Evolutionary conservation across 768 basidiomycete genomes (phyloP), one percentile per base, ranked within the genome.

Genomic region (Auriscalpium vulgare): DNA sequence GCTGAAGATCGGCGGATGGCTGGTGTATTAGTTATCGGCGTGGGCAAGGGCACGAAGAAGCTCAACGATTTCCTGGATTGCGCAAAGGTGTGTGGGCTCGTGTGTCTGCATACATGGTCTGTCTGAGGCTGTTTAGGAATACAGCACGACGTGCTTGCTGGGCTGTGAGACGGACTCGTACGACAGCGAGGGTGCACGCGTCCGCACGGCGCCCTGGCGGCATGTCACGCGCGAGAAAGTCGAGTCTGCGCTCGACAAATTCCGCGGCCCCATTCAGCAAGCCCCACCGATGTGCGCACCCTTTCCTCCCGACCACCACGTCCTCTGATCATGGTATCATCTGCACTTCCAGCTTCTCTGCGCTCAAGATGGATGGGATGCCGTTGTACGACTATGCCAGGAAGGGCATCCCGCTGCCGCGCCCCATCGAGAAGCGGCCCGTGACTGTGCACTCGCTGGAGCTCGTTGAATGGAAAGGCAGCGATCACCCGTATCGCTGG

Each of bases 311-410:
- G 36, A 40, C 13, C 19, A 19, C 21, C 47, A 23, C 4, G 43
- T 8, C 17, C 4, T 44, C 66, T 29, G 29, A 29, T 29, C 29
- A 29, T 29, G 29, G 4, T 29, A 29, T 29, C 29, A 29, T 29
- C 29, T 29, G 29, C 7, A 29, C 29, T 29, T 29, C 29, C 29
- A 97, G 95, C 67, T 99, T 95, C 72, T 98, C 97, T 10, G 97
- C 97, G 2, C 77, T 98, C 37, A 98, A 98, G 71, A 98, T 98
- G 95, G 94, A 98, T 62, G 97, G 97, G 1, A 91, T 81, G 69
- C 92, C 92, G 0, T 69, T 98, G 37, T 92, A 98, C 68, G 95
- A 98, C 63, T 99, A 98, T 66, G 97, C 97, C 17, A 84, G 97
- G 2, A 78, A 87, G 65, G 89, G 89, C 8, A 89, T 87, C 45